Base-by-base conservation (phyloP, 176 grass and related monocot genomes). In the Zoysia japonica region DNA sequence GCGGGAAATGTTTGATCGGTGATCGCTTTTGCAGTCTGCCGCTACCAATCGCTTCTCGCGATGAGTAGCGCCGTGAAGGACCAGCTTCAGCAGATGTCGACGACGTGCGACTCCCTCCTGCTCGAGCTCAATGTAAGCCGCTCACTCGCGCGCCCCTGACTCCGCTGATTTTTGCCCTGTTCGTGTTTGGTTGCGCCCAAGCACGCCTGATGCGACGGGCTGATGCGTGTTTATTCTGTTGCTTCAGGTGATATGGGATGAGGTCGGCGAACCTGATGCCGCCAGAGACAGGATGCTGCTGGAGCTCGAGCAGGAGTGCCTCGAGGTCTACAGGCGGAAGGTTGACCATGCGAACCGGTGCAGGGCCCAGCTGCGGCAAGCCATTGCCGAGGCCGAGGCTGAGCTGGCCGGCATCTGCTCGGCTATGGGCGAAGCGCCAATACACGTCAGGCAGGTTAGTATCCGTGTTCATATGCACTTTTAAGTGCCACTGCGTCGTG, bases 161-260 rank as follows among this genome's bases (percentile, higher is more conserved):
- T 60, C 45, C 65, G 8, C 68, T 40, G 57, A 28, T 28, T 28
- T 28, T 28, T 28, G 7, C 38, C 12, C 11, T 61, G 28, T 28
- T 28, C 28, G 28, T 28, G 28, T 28, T 28, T 28, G 28, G 28
- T 28, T 28, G 28, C 28, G 28, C 28, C 28, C 28, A 28, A 28
- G 28, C 28, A 28, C 28, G 28, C 28, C 28, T 13, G 66, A 7
- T 19, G 72, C 65, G 17, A 80, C 37, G 38, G 35, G 16, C 62
- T 80, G 71, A 77, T 8, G 62, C 20, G 54, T 61, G 6, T 0
- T 70, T 3, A 78, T 78, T 47, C 39, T 72, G 38, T 70, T 71
- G 39, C 70, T 65, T 68, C 84, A 97, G 91, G 80, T 90, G 60
- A 94, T 94, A 67, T 97, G 94, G 89, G 91, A 89, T 59, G 94